Evolutionary conservation across 139 green algal species (phyloP), one percentile per base, ranked within the genome.

Genomic region (Chlorella sp.): DNA sequence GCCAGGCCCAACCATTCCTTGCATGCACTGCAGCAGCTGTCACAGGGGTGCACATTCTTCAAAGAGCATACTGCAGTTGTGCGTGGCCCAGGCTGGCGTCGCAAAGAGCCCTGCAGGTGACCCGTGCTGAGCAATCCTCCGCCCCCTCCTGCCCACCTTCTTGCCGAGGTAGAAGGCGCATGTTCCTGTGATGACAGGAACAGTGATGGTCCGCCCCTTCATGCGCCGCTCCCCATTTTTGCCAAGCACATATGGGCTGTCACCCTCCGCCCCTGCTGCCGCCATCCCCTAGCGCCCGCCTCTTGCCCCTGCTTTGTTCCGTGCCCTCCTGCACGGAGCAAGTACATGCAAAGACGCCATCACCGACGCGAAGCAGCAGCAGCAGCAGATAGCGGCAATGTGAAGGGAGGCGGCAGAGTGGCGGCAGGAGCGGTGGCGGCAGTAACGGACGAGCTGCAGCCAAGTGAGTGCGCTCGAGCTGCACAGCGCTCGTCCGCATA

Each of bases 151-250:
- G 11, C 37, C 57, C 39, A 97, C 96, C 93, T 99, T 99, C 86
- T 99, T 99, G 14, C 97, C 97, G 3, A 99, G 90, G 71, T 90
- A 97, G 75, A 97, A 98, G 0, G 97, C 96, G 4, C 96, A 92
- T 0, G 97, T 99, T 15, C 97, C 97, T 0, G 82, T 85, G 21
- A 91, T 71, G 3, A 91, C 81, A 15, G 88, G 88, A 14, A 91
- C 57, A 30, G 42, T 75, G 22, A 91, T 82, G 34, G 69, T 83
- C 14, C 53, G 40, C 18, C 88, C 88, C 57, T 88, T 91, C 81
- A 91, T 82, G 16, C 88, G 48, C 37, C 57, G 48, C 37, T 88
- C 82, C 11, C 88, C 88, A 32, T 91, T 18, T 37, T 91, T 86
- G 53, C 60, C 78, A 26, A 40, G 30, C 48, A 86, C 26, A 15